Base-by-base conservation (phyloP, 805 yeast genomes). In the Ogataea sp. region DNA sequence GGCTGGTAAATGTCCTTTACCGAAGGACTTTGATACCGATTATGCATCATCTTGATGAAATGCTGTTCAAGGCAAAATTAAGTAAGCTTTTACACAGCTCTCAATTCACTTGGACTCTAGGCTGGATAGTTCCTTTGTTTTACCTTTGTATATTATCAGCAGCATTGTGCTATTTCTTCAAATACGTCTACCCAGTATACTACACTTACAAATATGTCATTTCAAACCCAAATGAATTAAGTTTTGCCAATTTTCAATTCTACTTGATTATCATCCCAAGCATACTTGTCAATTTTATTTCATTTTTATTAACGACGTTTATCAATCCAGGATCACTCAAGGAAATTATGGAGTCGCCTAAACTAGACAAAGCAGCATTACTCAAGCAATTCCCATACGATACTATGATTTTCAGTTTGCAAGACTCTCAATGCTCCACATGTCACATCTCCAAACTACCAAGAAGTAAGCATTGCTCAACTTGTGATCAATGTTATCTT, bases 381-480 rank as follows among this genome's bases (percentile, higher is more conserved):
- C 20, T 42, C 18, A n/a, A 29, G 3, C 39, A 41, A 13, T 69
- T 63, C 43, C 55, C 56, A 3, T 54, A 58, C 40, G 69, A 75
- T 50, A 59, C 62, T 15, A 44, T 74, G 33, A 67, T 73, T 6
- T 30, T 30, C 26, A 75, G 62, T 50, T 68, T 62, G 39, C 44
- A 51, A 17, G 52, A 51, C 24, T 56, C 51, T 20, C 36, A 40
- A 15, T 70, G 75, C 39, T 29, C 69, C 2, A 71, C 81, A 1
- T 86, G 95, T 50, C 56, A 71, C 10, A 61, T 71, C 32, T 77
- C 84, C 78, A 65, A 89, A 44, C 76, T 84, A 13, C 87, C 94
- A 2, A 62, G 94, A 41, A 66, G 86, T 6, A 78, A 83, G 45
- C 95, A 86, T 57, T 86, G 95, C 52, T 65, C 78, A 1, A 65